These are phyloP conservation scores for Oryza australiensis DNA, from an alignment of 176 grass and related monocot genomes.

Conservation along the genomic window DNA sequence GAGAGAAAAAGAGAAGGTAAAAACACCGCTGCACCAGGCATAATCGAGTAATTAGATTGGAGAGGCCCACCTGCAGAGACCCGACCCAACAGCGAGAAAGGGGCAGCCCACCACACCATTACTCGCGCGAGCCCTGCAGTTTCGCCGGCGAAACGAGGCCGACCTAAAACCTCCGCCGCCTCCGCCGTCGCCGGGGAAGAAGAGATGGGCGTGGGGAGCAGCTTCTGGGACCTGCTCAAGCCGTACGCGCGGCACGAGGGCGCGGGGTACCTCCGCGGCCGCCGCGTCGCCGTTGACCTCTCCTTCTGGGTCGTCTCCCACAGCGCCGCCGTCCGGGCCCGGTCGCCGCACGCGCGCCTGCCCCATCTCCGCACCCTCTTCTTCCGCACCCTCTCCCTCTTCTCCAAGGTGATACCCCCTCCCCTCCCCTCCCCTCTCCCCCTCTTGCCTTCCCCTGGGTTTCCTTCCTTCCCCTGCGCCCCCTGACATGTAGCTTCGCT, in stretches of 20 bases:
- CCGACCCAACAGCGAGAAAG: background rate
- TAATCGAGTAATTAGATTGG: background rate
- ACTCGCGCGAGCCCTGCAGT: background rate
- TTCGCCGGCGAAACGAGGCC: background rate
- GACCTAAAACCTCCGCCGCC: constrained; percentile 1
- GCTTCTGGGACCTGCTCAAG: constrained; percentile 87
- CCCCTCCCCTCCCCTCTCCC: background rate
- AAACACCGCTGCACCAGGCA: background rate
- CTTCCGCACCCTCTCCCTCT: constrained; percentile 85
- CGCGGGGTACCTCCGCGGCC: constrained; percentile 67
- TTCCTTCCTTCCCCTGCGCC: background rate
- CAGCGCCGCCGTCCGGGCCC: constrained; percentile 61
- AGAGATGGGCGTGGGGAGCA: constrained; percentile 81
- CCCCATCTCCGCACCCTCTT: constrained; percentile 84
- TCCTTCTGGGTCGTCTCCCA: constrained; percentile 95
- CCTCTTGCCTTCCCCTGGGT: no score
- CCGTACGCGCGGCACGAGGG: constrained; percentile 65
- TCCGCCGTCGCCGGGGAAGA: background rate
- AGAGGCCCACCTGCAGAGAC: constrained; percentile 21
- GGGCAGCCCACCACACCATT: background rate
- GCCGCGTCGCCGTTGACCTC: constrained; percentile 91
- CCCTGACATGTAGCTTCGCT: background rate
- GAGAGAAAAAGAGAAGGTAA: background rate
- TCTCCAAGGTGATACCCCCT: constrained; percentile 73
- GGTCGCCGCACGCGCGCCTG: constrained; percentile 45